Evolutionary conservation across 352 stramenopile genomes (phyloP), one percentile per base, ranked within the genome.

Genomic region (Pythium periplocum): DNA sequence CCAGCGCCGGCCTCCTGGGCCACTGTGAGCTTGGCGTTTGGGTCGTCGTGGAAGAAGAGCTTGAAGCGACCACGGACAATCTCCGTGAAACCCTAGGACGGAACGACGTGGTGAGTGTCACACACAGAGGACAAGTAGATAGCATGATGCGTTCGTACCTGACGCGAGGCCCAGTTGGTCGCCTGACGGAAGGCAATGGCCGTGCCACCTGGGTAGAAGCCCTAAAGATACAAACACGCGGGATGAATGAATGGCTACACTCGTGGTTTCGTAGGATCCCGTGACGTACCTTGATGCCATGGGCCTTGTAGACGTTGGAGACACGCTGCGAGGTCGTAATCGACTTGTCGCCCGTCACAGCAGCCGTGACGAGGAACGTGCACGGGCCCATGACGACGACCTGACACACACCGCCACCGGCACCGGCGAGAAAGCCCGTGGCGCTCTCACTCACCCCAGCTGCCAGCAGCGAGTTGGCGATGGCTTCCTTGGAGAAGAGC

Each of bases 121-220:
- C 17, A 26, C 17, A 26, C 17, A 26, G 17, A 26, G 17, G 17
- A 26, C 17, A 26, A 26, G 17, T 26, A 26, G 17, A 26, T 26
- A 26, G 17, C 17, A n/a, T 6, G 17, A 31, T 6, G 43, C 36
- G 9, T 34, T 9, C 34, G 32, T 51, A 51, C 51, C 51, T 93
- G 84, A 35, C 87, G 83, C 6, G 86, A 96, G 6, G 87, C 87
- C 87, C 87, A 96, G 70, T 96, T 96, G 38, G 85, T 96, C 45
- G 86, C 87, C 62, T 96, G 87, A 36, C 87, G 86, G 66, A 96
- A 96, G 26, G 87, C 86, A 41, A 96, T 95, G 42, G 87, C 87
- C 33, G 85, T 96, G 44, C 86, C 87, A 37, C 87, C 87, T 7
- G 87, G 87, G 69, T 96, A 96, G 59, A 96, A 96, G 45, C 87